Evolutionary conservation across 23 red algal species (phyloP), one percentile per base, ranked within the genome.

Genomic region (Agarophyton chilense): DNA sequence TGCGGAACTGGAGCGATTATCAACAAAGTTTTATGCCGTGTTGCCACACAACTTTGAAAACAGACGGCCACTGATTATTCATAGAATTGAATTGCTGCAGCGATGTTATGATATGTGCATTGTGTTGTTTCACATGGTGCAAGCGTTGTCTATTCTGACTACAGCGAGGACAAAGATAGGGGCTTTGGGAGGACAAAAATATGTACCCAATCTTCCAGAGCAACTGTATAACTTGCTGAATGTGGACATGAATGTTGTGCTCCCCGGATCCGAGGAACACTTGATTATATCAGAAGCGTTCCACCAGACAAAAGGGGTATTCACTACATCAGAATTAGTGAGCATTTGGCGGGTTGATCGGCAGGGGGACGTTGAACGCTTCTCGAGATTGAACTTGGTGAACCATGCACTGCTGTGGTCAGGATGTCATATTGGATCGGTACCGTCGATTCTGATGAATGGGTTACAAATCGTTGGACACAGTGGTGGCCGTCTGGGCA

Each of bases 401-500:
- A 94, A 94, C 25, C 67, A 85, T 24, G 43, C 49, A 24, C 26
- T 94, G 17, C 50, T 85, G 6, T 94, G 78, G 79, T 71, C 85
- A 41, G 91, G 91, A 39, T 86, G 79, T 70, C 81, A 94, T 50
- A 86, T 94, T 29, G 91, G 67, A 33, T 79, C 82, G 2, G 72
- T 85, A 11, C 65, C 91, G 0, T 62, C 91, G 6, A 94, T 94
- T 62, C 51, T 86, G 19, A 40, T 42, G 24, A 86, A 61, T 18
- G 91, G 91, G 43, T 49, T 94, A 16, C 77, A 81, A 29, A 94
- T 94, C 35, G 55, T 94, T 71, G 79, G 67, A 3, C 91, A 94
- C 71, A 78, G 67, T 47, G 91, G 91, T 38, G 91, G 91, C 21
- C 91, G 91, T n/a, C 51, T 94, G 24, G 91, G 91, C 2, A 47